Base-by-base conservation (phyloP, 345 rosid species). In the Eucalyptus cloeziana region DNA sequence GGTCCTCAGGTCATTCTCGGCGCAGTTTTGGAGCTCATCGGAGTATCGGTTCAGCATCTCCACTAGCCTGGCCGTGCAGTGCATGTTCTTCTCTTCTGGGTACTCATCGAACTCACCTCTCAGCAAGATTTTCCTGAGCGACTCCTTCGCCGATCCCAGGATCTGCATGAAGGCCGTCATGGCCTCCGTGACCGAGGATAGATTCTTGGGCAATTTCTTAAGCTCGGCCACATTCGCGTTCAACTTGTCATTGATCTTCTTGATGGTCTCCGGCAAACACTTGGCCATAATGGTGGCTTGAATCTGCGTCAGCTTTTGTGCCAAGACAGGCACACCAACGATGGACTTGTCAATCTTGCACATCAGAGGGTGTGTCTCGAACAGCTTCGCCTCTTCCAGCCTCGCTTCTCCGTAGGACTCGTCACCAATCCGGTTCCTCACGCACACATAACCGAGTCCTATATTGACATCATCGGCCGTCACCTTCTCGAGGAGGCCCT, bases 361-460 rank as follows among this genome's bases (percentile, higher is more conserved):
- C 14, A 92, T 79, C 44, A 89, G 87, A 14, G 86, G 88, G 89
- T 92, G 91, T 11, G 31, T 54, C 49, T 60, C 49, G 30, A 94
- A 93, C 21, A 93, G 51, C 56, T 24, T n/a, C 4, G 92, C 88
- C 81, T 93, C 94, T 21, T 89, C 91, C 4, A 13, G 13, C 22
- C 94, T 54, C 0, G 95, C 94, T 27, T 92, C 92, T 10, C 89
- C 90, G 19, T 91, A 92, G 15, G 91, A 69, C 79, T 94, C 93
- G 25, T 92, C 92, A 4, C 92, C 93, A 71, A 93, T 91, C 7
- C 93, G 91, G 88, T 94, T 90, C 86, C 95, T 90, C 3, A 94
- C 95, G 45, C 94, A 93, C 3, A 93, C 93, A 49, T 94, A 93
- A 24, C 96, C 94, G 0, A 95, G 91, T 9, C 94, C 94, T 7